These are phyloP conservation scores for Magnolia sinica DNA, from an alignment of 164 flowering plant genomes.

Conservation along the genomic window DNA sequence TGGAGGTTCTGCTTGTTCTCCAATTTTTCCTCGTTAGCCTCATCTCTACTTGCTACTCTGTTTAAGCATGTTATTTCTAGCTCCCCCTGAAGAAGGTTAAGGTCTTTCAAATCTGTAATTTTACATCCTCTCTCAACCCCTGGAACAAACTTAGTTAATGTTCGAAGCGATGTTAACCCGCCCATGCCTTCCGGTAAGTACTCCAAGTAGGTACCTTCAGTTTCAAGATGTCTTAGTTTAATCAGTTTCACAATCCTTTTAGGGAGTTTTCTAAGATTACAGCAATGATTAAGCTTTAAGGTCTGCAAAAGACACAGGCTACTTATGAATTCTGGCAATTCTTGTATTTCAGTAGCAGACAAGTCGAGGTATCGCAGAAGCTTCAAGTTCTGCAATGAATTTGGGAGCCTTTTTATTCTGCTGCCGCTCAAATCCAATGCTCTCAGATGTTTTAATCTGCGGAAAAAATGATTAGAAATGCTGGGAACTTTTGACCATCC, in stretches of 20 bases:
- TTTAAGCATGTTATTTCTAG: constrained; percentile 5
- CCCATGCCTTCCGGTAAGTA: constrained; percentile 5
- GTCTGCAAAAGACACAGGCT: neutral
- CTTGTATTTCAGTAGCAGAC: neutral
- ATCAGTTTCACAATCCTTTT: neutral
- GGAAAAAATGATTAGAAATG: too few relatives aligned
- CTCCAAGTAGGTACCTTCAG: neutral
- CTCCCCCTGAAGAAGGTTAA: constrained; percentile 1
- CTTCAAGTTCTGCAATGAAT: constrained; percentile 1
- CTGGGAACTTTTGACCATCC: too few relatives aligned
- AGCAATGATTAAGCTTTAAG: neutral
- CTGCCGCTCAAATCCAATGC: neutral
- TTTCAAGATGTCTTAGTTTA: constrained; percentile 5
- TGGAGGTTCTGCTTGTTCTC: constrained; percentile 15
- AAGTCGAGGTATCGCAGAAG: constrained; percentile 14
- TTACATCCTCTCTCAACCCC: neutral
- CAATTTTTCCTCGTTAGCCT: constrained; percentile 21
- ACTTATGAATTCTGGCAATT: neutral
- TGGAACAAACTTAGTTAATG: constrained; percentile 8
- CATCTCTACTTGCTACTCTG: constrained; percentile 4
- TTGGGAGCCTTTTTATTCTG: neutral
- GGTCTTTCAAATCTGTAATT: constrained; percentile 7
- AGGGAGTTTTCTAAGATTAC: neutral
- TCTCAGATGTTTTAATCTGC: too few relatives aligned
- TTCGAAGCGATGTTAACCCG: neutral